Evolutionary conservation across 179 eudicot species (phyloP).

Genomic region (Drosera spatulata): DNA sequence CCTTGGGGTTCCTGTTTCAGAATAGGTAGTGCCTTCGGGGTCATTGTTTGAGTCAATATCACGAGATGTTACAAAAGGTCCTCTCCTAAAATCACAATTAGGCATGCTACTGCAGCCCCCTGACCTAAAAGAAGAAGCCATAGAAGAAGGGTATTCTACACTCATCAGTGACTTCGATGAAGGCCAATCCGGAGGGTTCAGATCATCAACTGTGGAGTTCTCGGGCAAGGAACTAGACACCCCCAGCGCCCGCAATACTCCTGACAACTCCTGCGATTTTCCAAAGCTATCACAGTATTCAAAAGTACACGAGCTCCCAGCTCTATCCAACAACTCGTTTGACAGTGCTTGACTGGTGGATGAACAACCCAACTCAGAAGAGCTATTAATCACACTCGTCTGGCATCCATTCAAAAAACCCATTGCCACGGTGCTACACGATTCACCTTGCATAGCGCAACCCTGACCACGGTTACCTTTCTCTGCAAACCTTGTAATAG

Average conservation of each 20-base stretch:
- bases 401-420: conserved; percentile 34
- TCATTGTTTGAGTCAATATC: conserved; percentile 52
- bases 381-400: conserved; percentile 44
- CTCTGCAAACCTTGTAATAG: conserved; percentile 41
- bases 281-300: conserved; percentile 67
- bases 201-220: conserved; percentile 35
- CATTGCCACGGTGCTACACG: conserved; percentile 31
- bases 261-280: conserved; percentile 57
- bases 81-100: conserved; percentile 30
- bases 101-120: conserved; percentile 55
- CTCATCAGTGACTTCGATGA: conserved; percentile 70
- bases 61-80: conserved; percentile 48
- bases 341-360: conserved; percentile 53
- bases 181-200: conserved; percentile 60
- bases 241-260: conserved; percentile 30
- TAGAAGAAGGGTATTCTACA: conserved; percentile 67
- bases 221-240: conserved; percentile 42
- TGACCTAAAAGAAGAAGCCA: conserved; percentile 53
- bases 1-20: conserved; percentile 27
- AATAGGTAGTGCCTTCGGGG: conserved; percentile 17
- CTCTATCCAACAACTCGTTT: conserved; percentile 39
- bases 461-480: conserved; percentile 20
- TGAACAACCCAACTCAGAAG: conserved; percentile 46
- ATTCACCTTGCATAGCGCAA: conserved; percentile 30
- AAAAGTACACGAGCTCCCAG: conserved; percentile 58